Base-by-base conservation (phyloP, 257 asterid genomes). In the Parsonsia alboflavescens region DNA sequence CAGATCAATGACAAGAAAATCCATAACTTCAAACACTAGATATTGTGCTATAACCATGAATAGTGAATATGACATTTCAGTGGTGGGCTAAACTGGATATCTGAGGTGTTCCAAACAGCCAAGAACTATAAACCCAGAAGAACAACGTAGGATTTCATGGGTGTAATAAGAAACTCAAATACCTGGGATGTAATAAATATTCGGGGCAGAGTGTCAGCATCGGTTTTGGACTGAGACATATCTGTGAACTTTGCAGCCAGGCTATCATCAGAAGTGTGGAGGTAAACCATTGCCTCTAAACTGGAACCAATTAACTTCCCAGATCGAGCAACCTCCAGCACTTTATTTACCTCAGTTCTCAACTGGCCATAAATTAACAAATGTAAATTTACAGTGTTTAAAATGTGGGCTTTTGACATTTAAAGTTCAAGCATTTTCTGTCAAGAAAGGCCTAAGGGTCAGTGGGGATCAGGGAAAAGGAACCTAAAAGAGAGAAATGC, bases 131-230 rank as follows among this genome's bases (percentile, higher is more conserved):
- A 33, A 53, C 15, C 46, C 33, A 22, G 17, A 24, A 26, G 24
- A 26, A 26, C n/a, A 50, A n/a, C n/a, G n/a, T 3, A 42, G 17
- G 42, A 67, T 42, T 41, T 66, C 49, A 41, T n/a, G 28, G 52
- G 71, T 9, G 17, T 7, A 9, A n/a, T 24, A 41, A n/a, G 54
- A 45, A 49, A 50, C 10, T 2, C 19, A 50, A 67, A 61, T 84
- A 90, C 99, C 99, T 94, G 99, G 79, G 99, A 94, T 54, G 98
- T 92, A 78, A 94, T 76, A 76, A 94, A 90, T 82, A 94, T 85
- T 73, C 97, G 92, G 48, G 91, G 88, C 86, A 94, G 71, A 5
- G 90, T 78, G 81, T 94, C 99, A 24, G 97, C 98, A 30, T 92
- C 97, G 69, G 82, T 87, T 15, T 80, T 77, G 2, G 97, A 82